Percentiles rank a stretch among this genome's conserved stretches.
phyloP scores from a whole-genome alignment of 129 eudicot species.

The Sambucus nigra region DNA sequence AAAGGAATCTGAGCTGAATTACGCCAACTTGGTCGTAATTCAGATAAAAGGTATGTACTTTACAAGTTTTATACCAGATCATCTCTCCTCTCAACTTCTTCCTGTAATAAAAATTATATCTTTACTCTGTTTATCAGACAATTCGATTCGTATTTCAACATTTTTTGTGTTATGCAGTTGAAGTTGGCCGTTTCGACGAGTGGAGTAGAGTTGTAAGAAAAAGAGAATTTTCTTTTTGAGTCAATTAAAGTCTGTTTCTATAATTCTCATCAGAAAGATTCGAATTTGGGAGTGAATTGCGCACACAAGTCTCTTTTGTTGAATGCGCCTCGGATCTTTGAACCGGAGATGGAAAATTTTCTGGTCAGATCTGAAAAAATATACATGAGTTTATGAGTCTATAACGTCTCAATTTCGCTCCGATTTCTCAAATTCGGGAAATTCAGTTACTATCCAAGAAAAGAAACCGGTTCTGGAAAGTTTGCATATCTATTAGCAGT shows the following conservation, averaged over 20 bases:
- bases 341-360: constrained; percentile 29
- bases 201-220: too few species aligned
- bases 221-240: not conserved
- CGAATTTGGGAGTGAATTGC: constrained; percentile 3
- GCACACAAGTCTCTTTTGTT: constrained; percentile 13
- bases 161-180: too few species aligned
- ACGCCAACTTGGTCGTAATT: not conserved
- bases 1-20: constrained; percentile 5
- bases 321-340: constrained; percentile 38
- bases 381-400: constrained; percentile 7
- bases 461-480: not conserved
- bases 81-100: not conserved
- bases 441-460: not conserved
- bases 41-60: not conserved
- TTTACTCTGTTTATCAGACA: not conserved
- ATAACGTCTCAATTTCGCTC: constrained; percentile 10
- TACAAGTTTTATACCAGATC: not conserved
- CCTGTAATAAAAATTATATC: not conserved
- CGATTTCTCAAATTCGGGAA: not conserved
- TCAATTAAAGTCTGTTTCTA: not conserved
- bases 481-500: not conserved
- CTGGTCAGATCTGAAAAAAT: constrained; percentile 39
- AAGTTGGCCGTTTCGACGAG: not conserved
- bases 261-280: not conserved
- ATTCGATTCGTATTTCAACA: too few species aligned